Evolutionary conservation across 2,329 filamentous ascomycete genomes (phyloP).

Genomic region (Phyllosticta citrichinensis): DNA sequence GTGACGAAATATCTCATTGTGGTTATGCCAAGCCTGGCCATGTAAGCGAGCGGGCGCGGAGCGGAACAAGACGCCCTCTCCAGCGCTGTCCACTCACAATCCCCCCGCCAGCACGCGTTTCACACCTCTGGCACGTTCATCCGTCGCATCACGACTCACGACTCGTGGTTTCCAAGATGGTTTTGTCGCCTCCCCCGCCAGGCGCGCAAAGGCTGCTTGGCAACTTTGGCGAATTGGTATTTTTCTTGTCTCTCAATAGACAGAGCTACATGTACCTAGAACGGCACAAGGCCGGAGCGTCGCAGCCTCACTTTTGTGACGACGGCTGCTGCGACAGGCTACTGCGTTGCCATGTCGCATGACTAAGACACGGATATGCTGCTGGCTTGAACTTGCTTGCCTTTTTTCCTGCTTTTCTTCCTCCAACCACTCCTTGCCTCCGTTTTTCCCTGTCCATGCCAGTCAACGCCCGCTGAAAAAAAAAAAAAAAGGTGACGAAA

Average conservation of each 20-base stretch:
- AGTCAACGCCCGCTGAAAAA: background rate
- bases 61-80: background rate
- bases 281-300: constrained; percentile 8
- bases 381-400: background rate
- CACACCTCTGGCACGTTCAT: background rate
- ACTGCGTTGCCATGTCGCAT: background rate
- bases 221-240: background rate
- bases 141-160: no score
- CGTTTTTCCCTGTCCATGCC: background rate
- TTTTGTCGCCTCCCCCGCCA: constrained; percentile 3
- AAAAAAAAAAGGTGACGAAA: background rate
- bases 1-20: constrained; percentile 12
- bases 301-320: background rate
- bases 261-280: constrained; percentile 8
- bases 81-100: background rate
- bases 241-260: background rate
- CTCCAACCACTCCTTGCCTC: background rate
- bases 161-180: background rate
- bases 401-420: background rate
- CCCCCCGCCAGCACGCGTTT: background rate
- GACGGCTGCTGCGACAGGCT: background rate
- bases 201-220: background rate
- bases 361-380: background rate
- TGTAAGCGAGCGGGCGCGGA: constrained; percentile 5
- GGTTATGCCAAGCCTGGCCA: constrained; percentile 7